Evolutionary conservation across 2,329 filamentous ascomycete species (phyloP).

Genomic region (Xylaria multiplex): DNA sequence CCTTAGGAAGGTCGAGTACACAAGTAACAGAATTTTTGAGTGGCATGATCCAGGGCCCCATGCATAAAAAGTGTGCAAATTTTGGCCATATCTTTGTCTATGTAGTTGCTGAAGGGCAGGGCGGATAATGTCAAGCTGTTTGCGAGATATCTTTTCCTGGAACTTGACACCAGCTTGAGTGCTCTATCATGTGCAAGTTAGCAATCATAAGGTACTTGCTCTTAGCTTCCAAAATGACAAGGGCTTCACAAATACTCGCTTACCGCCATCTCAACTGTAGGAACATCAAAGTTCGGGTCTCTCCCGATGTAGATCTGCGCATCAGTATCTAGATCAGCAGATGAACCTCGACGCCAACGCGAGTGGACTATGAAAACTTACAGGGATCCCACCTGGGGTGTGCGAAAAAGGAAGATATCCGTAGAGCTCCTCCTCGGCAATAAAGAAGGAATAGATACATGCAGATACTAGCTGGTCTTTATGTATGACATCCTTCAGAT

Average conservation of each 20-base stretch:
- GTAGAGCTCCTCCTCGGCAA: constrained; percentile 40
- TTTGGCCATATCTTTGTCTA: constrained; percentile 37
- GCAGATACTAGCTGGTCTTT: constrained; percentile 40
- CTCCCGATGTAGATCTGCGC: constrained; percentile 41
- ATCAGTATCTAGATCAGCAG: neutral
- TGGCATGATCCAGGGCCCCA: constrained; percentile 40
- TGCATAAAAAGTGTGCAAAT: constrained; percentile 42
- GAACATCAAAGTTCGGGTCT: constrained; percentile 38
- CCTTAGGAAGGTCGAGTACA: constrained; percentile 41
- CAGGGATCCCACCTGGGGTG: constrained; percentile 35
- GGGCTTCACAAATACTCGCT: neutral
- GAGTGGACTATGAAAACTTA: constrained; percentile 23
- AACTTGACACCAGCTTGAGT: constrained; percentile 27
- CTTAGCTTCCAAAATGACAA: neutral
- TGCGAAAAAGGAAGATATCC: constrained; percentile 29
- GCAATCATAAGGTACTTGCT: neutral
- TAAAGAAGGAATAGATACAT: constrained; percentile 43
- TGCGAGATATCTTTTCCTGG: constrained; percentile 34
- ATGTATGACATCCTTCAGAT: constrained; percentile 41
- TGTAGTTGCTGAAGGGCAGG: constrained; percentile 32
- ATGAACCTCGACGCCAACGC: neutral
- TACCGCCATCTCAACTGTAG: constrained; percentile 28
- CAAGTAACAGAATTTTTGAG: constrained; percentile 42
- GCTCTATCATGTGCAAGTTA: constrained; percentile 14
- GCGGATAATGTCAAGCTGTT: constrained; percentile 36